Evolutionary conservation across 345 rosid species (phyloP).

Genomic region (Balakata baccata): DNA sequence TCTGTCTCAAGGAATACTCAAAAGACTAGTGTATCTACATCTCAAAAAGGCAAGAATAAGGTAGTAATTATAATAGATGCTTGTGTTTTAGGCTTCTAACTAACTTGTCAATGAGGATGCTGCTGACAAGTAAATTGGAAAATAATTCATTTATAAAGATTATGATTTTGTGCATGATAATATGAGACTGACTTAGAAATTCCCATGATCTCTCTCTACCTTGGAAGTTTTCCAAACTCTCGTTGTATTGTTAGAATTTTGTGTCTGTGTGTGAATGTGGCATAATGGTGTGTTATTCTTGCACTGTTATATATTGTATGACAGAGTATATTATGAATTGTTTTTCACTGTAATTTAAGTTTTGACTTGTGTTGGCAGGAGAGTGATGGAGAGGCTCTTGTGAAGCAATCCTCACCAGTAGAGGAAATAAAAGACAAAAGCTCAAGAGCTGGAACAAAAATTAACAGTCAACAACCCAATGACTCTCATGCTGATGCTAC

Average conservation of each 20-base stretch:
- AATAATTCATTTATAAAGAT: background rate
- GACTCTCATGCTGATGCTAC: constrained; percentile 23
- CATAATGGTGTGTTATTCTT: background rate
- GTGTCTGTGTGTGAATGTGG: background rate
- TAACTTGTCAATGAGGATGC: background rate
- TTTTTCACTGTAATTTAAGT: background rate
- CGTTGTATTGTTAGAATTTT: background rate
- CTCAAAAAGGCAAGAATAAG: constrained; percentile 43
- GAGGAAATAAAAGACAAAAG: constrained; percentile 45
- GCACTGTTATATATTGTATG: background rate
- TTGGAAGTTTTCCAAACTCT: constrained; percentile 2
- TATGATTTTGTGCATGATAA: background rate
- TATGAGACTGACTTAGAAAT: background rate
- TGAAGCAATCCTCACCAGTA: constrained; percentile 28
- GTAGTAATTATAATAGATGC: constrained; percentile 27
- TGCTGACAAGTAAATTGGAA: background rate
- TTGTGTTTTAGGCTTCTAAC: background rate
- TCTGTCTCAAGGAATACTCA: constrained; percentile 35
- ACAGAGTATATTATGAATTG: background rate
- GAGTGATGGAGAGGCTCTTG: constrained; percentile 30
- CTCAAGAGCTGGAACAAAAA: constrained; percentile 28
- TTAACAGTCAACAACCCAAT: constrained; percentile 20
- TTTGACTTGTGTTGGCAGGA: constrained; percentile 31
- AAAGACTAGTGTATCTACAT: constrained; percentile 30
- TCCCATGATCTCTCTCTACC: background rate